Base-by-base conservation (phyloP, 495 filamentous ascomycete genomes). In the Podospora sp. region DNA sequence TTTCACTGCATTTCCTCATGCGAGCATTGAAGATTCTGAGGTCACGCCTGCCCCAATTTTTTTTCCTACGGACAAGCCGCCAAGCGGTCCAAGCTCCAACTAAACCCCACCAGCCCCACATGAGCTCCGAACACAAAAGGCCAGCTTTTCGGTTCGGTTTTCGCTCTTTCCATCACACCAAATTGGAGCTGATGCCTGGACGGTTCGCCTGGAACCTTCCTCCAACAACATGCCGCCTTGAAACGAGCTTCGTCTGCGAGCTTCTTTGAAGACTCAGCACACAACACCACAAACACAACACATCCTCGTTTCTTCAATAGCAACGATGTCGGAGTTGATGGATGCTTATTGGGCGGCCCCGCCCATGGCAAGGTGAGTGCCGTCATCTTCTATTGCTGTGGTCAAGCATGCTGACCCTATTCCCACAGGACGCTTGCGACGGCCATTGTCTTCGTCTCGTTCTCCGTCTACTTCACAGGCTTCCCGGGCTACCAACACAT, bases 291-390 rank as follows among this genome's bases (percentile, higher is more conserved):
- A 55, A 24, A 52, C n/a, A 60, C 55, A 50, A 62, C 64, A 61
- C 57, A 11, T 52, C 61, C 60, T 62, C 52, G 7, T 9, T 21
- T 50, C 16, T 29, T 61, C 46, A 49, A 18, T 35, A 25, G 40
- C 53, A 52, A 73, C 35, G 35, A 72, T 72, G 73, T 66, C 73
- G 27, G 75, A 78, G 20, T 67, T 77, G 27, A 81, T 90, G 85
- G 89, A 92, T 75, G 81, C 81, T 62, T 92, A 90, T 73, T 91
- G 89, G 90, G 78, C 81, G 61, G 83, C 87, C 67, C 91, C 90
- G 76, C 89, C 89, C 57, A 84, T 93, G 63, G 79, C 89, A 52
- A 86, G 90, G 90, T 92, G 84, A 70, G 77, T 72, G 29, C 29
- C 29, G 61, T 62, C 35, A 21, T 25, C 64, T 25, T 33, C 26